These are phyloP conservation scores for Pseudevernia furfuracea DNA, from an alignment of 495 filamentous ascomycete genomes.

Conservation along the genomic window DNA sequence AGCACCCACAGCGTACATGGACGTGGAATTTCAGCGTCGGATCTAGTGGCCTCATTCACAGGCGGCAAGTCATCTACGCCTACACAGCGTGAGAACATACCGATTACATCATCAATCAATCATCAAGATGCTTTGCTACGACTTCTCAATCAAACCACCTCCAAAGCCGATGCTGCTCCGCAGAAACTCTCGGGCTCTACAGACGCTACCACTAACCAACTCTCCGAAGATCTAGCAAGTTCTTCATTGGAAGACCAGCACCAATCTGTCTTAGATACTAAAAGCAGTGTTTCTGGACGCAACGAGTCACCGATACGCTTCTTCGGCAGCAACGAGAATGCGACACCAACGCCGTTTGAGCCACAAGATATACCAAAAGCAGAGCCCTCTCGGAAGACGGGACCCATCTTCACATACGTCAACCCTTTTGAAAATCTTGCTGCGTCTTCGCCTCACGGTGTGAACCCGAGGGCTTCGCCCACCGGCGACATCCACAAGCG, in stretches of 20 bases:
- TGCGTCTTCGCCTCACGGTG: conserved; percentile 58
- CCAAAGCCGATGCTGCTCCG: conserved; percentile 27
- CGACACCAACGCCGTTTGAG: conserved; percentile 29
- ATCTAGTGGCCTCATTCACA: conserved; percentile 56
- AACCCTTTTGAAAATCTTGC: conserved; percentile 75
- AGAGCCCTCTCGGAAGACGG: conserved; percentile 34
- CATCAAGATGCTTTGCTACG: conserved; percentile 60
- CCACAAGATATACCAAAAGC: conserved; percentile 26
- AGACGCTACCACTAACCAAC: conserved; percentile 15
- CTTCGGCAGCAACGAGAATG: conserved; percentile 33
- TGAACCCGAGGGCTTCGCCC: conserved; percentile 13
- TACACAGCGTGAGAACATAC: conserved; percentile 29
- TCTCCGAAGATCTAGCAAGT: conserved; percentile 14
- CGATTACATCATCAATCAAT: conserved; percentile 35
- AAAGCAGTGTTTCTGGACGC: conserved; percentile 16
- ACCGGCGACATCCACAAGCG: conserved; percentile 27
- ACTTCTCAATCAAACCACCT: conserved; percentile 52
- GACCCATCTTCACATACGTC: conserved; percentile 61
- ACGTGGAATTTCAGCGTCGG: conserved; percentile 52
- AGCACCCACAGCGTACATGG: conserved; percentile 38
- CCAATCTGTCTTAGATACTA: background rate
- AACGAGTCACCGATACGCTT: conserved; percentile 33
- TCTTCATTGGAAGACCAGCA: conserved; percentile 13
- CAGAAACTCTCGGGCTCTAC: conserved; percentile 1
- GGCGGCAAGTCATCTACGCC: conserved; percentile 32